These are phyloP conservation scores for Candida palmyrensis DNA, from an alignment of 805 yeast genomes.

Conservation along the genomic window DNA sequence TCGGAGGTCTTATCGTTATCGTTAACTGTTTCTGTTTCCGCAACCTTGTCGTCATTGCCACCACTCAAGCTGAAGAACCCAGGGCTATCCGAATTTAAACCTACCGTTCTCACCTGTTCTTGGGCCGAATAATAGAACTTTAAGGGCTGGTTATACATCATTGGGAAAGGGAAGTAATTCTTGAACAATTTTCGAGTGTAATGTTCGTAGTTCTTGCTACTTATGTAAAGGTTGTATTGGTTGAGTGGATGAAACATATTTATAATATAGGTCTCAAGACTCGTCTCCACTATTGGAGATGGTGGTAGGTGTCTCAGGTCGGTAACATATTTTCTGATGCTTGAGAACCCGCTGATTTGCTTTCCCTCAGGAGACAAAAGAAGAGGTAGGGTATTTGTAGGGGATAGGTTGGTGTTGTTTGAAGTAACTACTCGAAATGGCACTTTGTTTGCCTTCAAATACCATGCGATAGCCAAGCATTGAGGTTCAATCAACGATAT, in stretches of 20 bases:
- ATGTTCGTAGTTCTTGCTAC: slow-evolving; percentile 53
- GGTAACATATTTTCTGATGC: not conserved
- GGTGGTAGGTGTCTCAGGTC: no score
- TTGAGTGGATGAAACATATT: slow-evolving; percentile 43
- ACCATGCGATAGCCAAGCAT: slow-evolving; percentile 44
- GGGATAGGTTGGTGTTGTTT: slow-evolving; percentile 52
- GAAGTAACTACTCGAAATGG: slow-evolving; percentile 43
- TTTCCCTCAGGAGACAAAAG: no score
- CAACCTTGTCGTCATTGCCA: slow-evolving; percentile 11
- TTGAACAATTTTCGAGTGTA: slow-evolving; percentile 54
- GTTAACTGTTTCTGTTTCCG: slow-evolving; percentile 27
- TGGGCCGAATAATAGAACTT: slow-evolving; percentile 35
- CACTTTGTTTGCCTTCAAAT: slow-evolving; percentile 12
- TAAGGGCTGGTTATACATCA: slow-evolving; percentile 67
- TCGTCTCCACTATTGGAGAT: not conserved
- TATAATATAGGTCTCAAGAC: slow-evolving; percentile 33
- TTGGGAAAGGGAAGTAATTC: slow-evolving; percentile 59
- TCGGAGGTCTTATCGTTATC: slow-evolving; percentile 9
- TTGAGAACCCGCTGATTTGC: not conserved
- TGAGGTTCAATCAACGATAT: slow-evolving; percentile 49
- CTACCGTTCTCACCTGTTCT: slow-evolving; percentile 25
- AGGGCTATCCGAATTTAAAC: slow-evolving; percentile 20
- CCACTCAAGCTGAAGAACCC: slow-evolving; percentile 26
- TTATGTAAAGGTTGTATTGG: slow-evolving; percentile 52
- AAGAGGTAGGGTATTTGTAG: slow-evolving; percentile 46